Percentiles rank a stretch among this genome's conserved stretches.
phyloP scores from a whole-genome alignment of 2,329 filamentous ascomycete species.

The Beauveria brongniartii region DNA sequence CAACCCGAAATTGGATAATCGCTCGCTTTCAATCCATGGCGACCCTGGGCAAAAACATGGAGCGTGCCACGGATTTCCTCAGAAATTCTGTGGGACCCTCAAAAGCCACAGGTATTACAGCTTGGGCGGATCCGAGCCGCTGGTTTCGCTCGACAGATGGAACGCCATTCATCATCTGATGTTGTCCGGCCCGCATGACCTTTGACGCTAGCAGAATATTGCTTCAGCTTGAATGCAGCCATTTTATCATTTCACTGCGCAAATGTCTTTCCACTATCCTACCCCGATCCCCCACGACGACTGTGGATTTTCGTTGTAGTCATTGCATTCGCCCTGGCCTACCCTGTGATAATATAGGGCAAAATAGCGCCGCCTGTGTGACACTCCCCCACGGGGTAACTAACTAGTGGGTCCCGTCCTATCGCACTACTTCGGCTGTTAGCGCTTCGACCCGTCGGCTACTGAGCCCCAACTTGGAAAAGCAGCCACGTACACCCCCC shows the following conservation, averaged over 20 bases:
- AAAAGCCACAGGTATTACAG: not conserved
- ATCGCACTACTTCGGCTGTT: not conserved
- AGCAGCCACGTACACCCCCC: not conserved
- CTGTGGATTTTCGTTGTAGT: not conserved
- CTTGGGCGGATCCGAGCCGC: not conserved
- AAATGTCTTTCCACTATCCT: not conserved
- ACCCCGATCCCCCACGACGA: not conserved
- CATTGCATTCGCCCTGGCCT: not conserved
- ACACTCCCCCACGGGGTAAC: not conserved
- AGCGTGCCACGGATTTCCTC: constrained; percentile 22
- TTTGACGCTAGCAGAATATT: not conserved
- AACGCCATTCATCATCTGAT: not conserved
- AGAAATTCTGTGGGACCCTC: not conserved
- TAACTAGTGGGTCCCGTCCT: not conserved
- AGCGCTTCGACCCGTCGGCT: not conserved
- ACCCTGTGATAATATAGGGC: too few relatives aligned
- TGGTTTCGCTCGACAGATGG: not conserved
- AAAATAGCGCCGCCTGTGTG: too few relatives aligned
- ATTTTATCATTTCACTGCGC: not conserved
- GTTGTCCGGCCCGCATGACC: not conserved
- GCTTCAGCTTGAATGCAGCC: too few relatives aligned
- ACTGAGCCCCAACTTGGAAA: not conserved
- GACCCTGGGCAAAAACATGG: constrained; percentile 24
- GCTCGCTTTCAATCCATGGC: constrained; percentile 21
- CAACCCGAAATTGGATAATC: constrained; percentile 26